A percentile compares a stretch with the other conserved stretches of the same genome.
Conservation (phyloP, 805 yeast species). For the Saccharomycopsis malanga region DNA sequence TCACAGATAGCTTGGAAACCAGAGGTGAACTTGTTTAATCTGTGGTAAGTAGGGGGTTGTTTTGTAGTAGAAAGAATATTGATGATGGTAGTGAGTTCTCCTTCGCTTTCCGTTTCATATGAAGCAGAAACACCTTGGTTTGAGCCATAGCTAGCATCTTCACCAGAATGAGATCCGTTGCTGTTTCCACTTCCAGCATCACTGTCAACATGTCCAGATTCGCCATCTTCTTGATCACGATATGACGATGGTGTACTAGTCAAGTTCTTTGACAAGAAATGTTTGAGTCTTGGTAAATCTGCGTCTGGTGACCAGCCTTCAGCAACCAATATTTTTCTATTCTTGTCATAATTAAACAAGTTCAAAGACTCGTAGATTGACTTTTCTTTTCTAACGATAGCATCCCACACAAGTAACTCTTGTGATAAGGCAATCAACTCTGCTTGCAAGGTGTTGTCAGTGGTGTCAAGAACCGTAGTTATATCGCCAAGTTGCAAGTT, state of each 20-base stretch:
- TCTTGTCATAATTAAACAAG: slow-evolving; percentile 59
- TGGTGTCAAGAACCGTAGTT: slow-evolving; percentile 40
- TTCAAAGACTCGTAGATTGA: slow-evolving; percentile 54
- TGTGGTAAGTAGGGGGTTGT: slow-evolving; percentile 91
- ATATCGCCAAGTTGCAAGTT: slow-evolving; percentile 41
- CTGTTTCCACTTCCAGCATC: not conserved
- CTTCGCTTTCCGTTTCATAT: not conserved
- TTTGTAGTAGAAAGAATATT: slow-evolving; percentile 63
- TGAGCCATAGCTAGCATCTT: not conserved
- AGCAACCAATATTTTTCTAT: slow-evolving; percentile 58
- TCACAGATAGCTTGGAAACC: slow-evolving; percentile 94
- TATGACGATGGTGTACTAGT: slow-evolving; percentile 23
- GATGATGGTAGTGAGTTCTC: slow-evolving; percentile 34
- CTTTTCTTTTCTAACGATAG: slow-evolving; percentile 45
- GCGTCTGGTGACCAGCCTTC: slow-evolving; percentile 70
- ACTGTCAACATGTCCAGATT: no score
- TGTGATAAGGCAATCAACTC: slow-evolving; percentile 59
- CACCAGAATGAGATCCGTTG: not conserved
- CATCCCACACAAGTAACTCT: slow-evolving; percentile 57
- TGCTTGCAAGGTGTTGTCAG: slow-evolving; percentile 50
- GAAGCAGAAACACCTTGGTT: not conserved
- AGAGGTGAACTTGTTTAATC: slow-evolving; percentile 87
- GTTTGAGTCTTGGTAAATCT: slow-evolving; percentile 42
- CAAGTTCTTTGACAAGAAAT: slow-evolving; percentile 36
- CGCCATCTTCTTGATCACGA: slow-evolving; percentile 14